Conservation (phyloP, 2,329 filamentous ascomycete genomes). For the Seiridium cupressi region DNA sequence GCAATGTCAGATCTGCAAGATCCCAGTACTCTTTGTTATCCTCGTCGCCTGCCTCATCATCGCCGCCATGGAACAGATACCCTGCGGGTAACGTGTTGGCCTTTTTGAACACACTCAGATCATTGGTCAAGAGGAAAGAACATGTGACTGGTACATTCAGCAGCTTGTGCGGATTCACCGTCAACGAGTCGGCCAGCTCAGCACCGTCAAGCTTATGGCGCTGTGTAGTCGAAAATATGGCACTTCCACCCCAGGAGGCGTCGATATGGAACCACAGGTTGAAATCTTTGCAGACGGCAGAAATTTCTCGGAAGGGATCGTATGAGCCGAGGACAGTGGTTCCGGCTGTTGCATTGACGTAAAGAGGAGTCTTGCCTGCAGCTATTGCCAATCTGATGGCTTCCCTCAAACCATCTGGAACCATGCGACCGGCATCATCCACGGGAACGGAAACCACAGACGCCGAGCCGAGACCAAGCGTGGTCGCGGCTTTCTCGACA, state of each 20-base stretch:
- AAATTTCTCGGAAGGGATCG: conserved; percentile 73
- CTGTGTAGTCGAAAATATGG: conserved; percentile 70
- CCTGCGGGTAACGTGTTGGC: conserved; percentile 86
- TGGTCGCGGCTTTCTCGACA: conserved; percentile 90
- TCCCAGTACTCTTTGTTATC: conserved; percentile 68
- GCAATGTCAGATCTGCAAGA: conserved; percentile 86
- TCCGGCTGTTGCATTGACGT: conserved; percentile 92
- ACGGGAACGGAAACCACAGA: conserved; percentile 75
- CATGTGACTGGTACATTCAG: conserved; percentile 87
- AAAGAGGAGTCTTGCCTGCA: conserved; percentile 79
- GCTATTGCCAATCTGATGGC: conserved; percentile 60
- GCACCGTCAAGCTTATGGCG: conserved; percentile 65
- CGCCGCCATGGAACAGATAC: conserved; percentile 72
- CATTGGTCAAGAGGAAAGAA: conserved; percentile 79
- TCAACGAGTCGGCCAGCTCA: conserved; percentile 75
- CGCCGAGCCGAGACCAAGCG: conserved; percentile 76
- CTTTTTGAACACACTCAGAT: conserved; percentile 72
- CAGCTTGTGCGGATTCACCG: conserved; percentile 97
- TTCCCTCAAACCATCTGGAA: conserved; percentile 60
- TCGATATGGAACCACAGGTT: conserved; percentile 92
- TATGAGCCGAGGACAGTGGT: conserved; percentile 91
- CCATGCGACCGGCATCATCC: conserved; percentile 71
- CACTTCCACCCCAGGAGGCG: conserved; percentile 84
- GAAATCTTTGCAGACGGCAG: conserved; percentile 66
- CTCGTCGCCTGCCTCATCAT: conserved; percentile 32